Evolutionary conservation across 495 filamentous ascomycete species (phyloP).

Genomic region (Penicillium desertorum): DNA sequence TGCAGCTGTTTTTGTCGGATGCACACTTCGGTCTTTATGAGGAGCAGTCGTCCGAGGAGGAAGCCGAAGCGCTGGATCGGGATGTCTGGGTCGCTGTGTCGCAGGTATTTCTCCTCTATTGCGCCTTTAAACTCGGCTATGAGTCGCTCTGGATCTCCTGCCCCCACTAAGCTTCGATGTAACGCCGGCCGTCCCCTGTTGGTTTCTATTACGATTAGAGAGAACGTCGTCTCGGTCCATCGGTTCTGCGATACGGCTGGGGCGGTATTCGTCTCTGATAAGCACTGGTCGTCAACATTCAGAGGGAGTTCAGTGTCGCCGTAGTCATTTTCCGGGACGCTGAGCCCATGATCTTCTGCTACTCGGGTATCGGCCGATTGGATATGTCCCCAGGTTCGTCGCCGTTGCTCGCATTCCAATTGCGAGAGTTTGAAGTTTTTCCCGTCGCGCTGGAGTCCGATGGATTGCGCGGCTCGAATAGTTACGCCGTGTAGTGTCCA

Average conservation of each 20-base stretch:
- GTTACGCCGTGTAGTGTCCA: slow-evolving; percentile 47
- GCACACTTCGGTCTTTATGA: slow-evolving; percentile 29
- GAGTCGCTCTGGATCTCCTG: slow-evolving; percentile 15
- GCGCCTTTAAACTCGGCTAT: slow-evolving; percentile 22
- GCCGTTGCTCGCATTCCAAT: slow-evolving; percentile 44
- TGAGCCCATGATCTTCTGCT: slow-evolving; percentile 41
- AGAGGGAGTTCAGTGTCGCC: slow-evolving; percentile 30
- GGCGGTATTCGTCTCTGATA: slow-evolving; percentile 10
- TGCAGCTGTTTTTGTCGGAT: slow-evolving; percentile 28
- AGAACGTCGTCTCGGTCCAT: slow-evolving; percentile 35
- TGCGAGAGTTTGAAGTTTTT: slow-evolving; percentile 38
- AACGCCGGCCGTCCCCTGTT: slow-evolving; percentile 20
- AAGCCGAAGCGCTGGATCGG: slow-evolving; percentile 34
- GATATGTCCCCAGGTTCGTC: slow-evolving; percentile 47
- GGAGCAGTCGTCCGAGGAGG: slow-evolving; percentile 25
- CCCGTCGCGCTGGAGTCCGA: slow-evolving; percentile 50
- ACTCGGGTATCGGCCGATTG: slow-evolving; percentile 34
- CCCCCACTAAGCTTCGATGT: neutral
- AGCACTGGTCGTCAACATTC: slow-evolving; percentile 32
- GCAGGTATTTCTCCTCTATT: slow-evolving; percentile 27
- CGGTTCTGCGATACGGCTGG: slow-evolving; percentile 11
- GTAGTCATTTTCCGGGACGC: slow-evolving; percentile 22
- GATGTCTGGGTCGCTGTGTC: slow-evolving; percentile 29
- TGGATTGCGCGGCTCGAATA: slow-evolving; percentile 50
- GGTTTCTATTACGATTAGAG: slow-evolving; percentile 37